Conservation (phyloP, 257 asterid species). For the Nicotiana attenuata region DNA sequence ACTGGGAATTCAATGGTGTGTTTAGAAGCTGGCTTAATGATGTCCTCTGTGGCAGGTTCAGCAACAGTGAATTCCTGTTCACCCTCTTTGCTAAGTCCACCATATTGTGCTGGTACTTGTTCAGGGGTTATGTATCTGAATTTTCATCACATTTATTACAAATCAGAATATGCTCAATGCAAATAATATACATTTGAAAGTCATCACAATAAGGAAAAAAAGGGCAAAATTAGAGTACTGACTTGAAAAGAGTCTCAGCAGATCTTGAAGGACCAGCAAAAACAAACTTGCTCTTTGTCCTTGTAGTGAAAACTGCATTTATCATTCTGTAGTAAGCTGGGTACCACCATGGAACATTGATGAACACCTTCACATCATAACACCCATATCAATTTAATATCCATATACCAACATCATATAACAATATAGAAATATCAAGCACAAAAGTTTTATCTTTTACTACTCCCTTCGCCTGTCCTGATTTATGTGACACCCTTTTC, state of each 20-base stretch:
- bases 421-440: neutral
- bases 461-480: no score
- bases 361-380: constrained; percentile 49
- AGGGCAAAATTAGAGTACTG: constrained; percentile 11
- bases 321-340: constrained; percentile 88
- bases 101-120: constrained; percentile 80
- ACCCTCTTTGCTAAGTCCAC: constrained; percentile 86
- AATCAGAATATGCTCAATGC: neutral
- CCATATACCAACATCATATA: neutral
- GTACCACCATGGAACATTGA: constrained; percentile 99
- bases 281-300: constrained; percentile 99
- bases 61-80: constrained; percentile 58
- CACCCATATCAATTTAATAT: neutral
- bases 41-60: constrained; percentile 73
- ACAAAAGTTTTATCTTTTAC: neutral
- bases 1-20: constrained; percentile 73
- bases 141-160: neutral
- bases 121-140: constrained; percentile 85
- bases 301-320: constrained; percentile 74
- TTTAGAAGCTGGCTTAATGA: constrained; percentile 66
- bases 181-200: neutral
- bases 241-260: constrained; percentile 90
- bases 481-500: no score
- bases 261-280: constrained; percentile 87
- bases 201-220: neutral